A percentile compares a stretch with the other conserved stretches of the same genome.
phyloP scores from a whole-genome alignment of 2,329 filamentous ascomycete species.

The Colletotrichum higginsianum region DNA sequence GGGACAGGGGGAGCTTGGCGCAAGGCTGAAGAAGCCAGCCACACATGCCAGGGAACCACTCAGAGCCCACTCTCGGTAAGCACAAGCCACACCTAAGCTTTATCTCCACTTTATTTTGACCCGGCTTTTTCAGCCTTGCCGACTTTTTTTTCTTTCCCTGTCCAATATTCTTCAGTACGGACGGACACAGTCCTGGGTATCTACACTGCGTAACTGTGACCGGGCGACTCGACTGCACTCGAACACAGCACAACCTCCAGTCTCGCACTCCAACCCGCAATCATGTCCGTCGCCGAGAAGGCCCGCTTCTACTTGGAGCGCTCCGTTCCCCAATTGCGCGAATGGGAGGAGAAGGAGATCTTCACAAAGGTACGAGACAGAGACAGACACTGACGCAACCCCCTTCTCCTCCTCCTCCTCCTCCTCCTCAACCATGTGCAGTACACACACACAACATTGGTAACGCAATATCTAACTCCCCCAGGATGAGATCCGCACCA shows the following conservation, averaged over 20 bases:
- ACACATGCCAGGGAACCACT: not conserved
- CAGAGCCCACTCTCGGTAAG: not conserved
- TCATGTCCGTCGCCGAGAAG: constrained; percentile 80
- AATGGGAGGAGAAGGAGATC: constrained; percentile 92
- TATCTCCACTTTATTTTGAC: constrained; percentile 33
- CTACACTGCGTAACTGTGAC: constrained; percentile 2
- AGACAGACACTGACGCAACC: constrained; percentile 45
- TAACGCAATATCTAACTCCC: constrained; percentile 26
- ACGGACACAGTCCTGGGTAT: no score
- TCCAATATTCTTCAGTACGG: constrained; percentile 2
- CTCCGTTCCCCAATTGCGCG: constrained; percentile 90
- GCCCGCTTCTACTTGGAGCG: constrained; percentile 96
- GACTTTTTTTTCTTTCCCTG: constrained; percentile 43
- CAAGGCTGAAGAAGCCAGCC: constrained; percentile 30
- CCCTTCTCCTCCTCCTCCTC: constrained; percentile 23
- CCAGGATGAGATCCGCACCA: constrained; percentile 89
- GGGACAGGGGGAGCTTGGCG: constrained; percentile 9
- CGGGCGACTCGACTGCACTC: constrained; percentile 13
- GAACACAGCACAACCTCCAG: not conserved
- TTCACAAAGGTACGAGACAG: constrained; percentile 78
- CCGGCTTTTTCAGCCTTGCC: constrained; percentile 41
- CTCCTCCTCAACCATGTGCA: constrained; percentile 1
- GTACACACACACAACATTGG: not conserved
- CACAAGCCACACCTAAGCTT: constrained; percentile 6
- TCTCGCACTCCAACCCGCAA: not conserved